Conservation (phyloP, 768 basidiomycete genomes). For the Trametopsis cervina region DNA sequence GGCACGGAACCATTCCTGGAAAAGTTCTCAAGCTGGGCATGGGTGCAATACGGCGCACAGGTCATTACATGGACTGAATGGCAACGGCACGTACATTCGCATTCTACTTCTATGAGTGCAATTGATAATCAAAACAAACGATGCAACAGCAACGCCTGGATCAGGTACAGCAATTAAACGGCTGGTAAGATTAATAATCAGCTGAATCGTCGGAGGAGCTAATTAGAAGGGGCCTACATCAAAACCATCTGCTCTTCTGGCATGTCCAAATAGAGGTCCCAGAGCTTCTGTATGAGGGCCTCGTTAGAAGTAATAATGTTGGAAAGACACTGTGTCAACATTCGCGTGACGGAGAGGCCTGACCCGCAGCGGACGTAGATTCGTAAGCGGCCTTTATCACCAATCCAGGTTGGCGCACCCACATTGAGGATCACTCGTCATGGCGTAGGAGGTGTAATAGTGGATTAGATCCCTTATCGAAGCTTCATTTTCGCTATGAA, state of each 20-base stretch:
- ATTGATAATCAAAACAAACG: slow-evolving; percentile 67
- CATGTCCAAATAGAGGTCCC: slow-evolving; percentile 58
- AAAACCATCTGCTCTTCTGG: slow-evolving; percentile 71
- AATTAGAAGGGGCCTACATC: slow-evolving; percentile 56
- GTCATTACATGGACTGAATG: no score
- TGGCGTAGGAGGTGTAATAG: slow-evolving; percentile 71
- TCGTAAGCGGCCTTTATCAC: background rate
- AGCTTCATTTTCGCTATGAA: slow-evolving; percentile 59
- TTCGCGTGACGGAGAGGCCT: slow-evolving; percentile 61
- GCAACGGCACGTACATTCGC: slow-evolving; percentile 48
- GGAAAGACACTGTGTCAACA: slow-evolving; percentile 72
- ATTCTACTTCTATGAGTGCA: slow-evolving; percentile 51
- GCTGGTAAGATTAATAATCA: slow-evolving; percentile 23
- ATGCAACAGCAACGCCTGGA: slow-evolving; percentile 48
- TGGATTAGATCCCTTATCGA: slow-evolving; percentile 61
- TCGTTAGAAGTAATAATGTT: slow-evolving; percentile 80
- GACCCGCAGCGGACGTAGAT: slow-evolving; percentile 1
- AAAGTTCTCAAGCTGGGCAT: no score
- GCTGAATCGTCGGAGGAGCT: no score
- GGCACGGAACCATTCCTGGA: no score
- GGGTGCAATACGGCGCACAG: no score
- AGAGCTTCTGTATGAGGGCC: slow-evolving; percentile 44
- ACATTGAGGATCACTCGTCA: slow-evolving; percentile 58
- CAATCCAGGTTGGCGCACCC: slow-evolving; percentile 15
- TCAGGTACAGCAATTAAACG: slow-evolving; percentile 59